Conservation (phyloP, 768 basidiomycete genomes). For the Hericium erinaceus region DNA sequence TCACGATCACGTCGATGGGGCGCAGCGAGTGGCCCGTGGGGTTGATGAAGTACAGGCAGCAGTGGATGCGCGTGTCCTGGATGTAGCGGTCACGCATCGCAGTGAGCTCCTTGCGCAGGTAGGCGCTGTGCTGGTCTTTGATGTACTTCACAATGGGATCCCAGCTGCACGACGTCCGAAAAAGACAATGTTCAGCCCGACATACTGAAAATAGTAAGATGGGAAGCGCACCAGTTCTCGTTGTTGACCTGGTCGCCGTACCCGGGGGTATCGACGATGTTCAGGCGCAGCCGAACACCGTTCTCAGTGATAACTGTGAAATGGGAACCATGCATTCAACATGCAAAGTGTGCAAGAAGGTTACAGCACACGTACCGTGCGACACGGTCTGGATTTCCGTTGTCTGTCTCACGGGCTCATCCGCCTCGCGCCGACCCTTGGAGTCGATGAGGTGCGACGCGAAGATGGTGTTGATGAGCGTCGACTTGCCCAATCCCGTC, state of each 20-base stretch:
- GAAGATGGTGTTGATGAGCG: slow-evolving; percentile 97
- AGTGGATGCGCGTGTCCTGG: slow-evolving; percentile 97
- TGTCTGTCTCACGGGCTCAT: slow-evolving; percentile 88
- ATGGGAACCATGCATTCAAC: not conserved
- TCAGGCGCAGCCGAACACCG: slow-evolving; percentile 86
- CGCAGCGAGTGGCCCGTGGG: slow-evolving; percentile 97
- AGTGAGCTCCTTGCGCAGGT: slow-evolving; percentile 96
- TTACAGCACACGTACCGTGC: slow-evolving; percentile 58
- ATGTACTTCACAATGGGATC: slow-evolving; percentile 99
- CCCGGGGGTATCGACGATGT: slow-evolving; percentile 98
- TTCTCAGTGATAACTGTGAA: slow-evolving; percentile 87
- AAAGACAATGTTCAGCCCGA: not conserved
- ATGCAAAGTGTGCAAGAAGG: not conserved
- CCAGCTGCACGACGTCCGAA: slow-evolving; percentile 50
- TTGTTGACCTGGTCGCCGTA: slow-evolving; percentile 99
- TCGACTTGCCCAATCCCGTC: slow-evolving; percentile 97
- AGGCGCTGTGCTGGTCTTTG: slow-evolving; percentile 98
- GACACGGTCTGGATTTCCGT: slow-evolving; percentile 95
- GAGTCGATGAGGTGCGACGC: slow-evolving; percentile 97
- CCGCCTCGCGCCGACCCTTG: slow-evolving; percentile 83
- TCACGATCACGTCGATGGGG: slow-evolving; percentile 94
- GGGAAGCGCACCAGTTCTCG: slow-evolving; percentile 80
- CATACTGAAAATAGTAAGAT: not conserved
- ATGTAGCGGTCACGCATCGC: slow-evolving; percentile 99
- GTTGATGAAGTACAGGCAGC: slow-evolving; percentile 96